These are phyloP conservation scores for Agaricus sinodeliciosus DNA, from an alignment of 768 basidiomycete species.

Conservation along the genomic window DNA sequence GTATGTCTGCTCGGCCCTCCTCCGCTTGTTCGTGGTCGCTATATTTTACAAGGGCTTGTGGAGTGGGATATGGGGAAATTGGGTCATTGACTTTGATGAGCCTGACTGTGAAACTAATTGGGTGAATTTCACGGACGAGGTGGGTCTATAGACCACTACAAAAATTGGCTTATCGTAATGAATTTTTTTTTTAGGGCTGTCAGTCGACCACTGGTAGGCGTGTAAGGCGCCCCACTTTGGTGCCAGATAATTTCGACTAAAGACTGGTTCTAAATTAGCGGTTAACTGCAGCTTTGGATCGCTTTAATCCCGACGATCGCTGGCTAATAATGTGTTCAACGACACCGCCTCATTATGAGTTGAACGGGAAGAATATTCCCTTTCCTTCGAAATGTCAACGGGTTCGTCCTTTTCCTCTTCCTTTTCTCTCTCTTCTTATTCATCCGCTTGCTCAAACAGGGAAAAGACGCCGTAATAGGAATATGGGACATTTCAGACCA, in stretches of 20 bases:
- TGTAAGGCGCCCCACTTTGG: neutral
- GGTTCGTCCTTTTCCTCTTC: neutral
- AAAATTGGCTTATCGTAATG: neutral
- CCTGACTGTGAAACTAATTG: conserved; percentile 4
- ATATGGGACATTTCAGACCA: neutral
- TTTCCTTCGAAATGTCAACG: neutral
- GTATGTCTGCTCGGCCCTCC: neutral
- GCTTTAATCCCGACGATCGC: neutral
- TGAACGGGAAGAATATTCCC: neutral
- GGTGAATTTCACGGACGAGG: neutral
- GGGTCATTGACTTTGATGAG: conserved; percentile 4
- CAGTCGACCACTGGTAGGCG: neutral
- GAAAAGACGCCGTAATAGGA: neutral
- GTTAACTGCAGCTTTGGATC: neutral
- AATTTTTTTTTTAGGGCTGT: neutral
- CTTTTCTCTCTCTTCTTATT: neutral
- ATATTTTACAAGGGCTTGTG: neutral
- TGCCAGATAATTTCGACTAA: neutral
- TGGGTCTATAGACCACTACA: neutral
- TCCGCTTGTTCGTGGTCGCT: neutral
- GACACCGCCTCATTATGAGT: neutral
- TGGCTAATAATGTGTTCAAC: conserved; percentile 5
- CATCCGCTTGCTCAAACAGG: neutral
- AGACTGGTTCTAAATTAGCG: neutral
- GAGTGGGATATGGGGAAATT: conserved; percentile 6